phyloP scores from a whole-genome alignment of 176 grass and related monocot species.

The Oryza glaberrima region DNA sequence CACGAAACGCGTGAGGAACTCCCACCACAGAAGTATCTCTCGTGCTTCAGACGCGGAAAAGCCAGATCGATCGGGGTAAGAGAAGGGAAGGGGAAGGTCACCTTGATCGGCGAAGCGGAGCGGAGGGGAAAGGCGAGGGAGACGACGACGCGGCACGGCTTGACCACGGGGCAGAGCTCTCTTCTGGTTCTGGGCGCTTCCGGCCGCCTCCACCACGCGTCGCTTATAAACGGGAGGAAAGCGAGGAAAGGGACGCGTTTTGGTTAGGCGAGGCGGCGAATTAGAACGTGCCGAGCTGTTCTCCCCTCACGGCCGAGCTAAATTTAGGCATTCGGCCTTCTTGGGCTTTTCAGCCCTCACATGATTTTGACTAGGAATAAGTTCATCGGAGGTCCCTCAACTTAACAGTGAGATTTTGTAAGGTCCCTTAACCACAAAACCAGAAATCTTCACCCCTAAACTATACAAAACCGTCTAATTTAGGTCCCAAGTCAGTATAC shows the following conservation, averaged over 20 bases:
- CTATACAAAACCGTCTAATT: too few species aligned
- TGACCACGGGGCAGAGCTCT: neutral
- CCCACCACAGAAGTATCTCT: neutral
- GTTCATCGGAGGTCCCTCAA: too few species aligned
- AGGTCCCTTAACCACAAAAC: too few species aligned
- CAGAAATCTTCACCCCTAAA: too few species aligned
- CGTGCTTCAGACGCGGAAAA: neutral
- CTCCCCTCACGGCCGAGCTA: too few species aligned
- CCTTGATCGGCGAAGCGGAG: conserved; percentile 26
- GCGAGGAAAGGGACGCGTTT: neutral
- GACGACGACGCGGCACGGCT: conserved; percentile 13
- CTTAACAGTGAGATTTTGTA: too few species aligned
- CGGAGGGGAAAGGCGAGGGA: neutral
- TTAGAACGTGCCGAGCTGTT: neutral
- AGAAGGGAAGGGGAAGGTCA: neutral
- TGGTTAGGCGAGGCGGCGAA: neutral
- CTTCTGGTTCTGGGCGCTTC: conserved; percentile 2
- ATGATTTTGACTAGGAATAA: neutral
- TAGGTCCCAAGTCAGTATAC: too few species aligned
- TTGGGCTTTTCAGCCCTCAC: neutral
- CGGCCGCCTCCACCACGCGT: neutral
- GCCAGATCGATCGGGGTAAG: neutral
- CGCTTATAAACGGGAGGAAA: neutral
- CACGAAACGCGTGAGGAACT: neutral
- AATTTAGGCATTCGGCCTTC: neutral